Evolutionary conservation across 805 yeast species (phyloP).

Genomic region (Metschnikowia dekortorum): DNA sequence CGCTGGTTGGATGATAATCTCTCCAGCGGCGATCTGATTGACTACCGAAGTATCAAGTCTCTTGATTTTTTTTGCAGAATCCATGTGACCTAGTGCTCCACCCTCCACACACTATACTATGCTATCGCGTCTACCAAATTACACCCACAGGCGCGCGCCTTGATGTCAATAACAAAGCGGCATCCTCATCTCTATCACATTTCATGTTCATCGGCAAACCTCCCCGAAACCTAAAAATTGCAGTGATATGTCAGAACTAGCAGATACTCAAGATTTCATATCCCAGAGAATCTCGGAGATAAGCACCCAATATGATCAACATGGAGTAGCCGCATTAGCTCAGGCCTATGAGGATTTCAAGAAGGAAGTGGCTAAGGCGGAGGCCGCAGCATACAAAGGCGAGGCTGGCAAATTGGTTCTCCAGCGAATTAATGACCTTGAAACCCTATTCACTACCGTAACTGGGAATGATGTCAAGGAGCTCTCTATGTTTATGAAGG

Average conservation of each 20-base stretch:
- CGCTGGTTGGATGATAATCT: conserved; percentile 88
- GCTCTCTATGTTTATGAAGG: conserved; percentile 41
- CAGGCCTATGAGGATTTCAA: conserved; percentile 27
- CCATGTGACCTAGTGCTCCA: background rate
- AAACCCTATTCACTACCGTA: conserved; percentile 42
- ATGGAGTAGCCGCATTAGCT: conserved; percentile 11
- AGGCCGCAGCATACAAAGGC: conserved; percentile 52
- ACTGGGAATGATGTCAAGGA: conserved; percentile 32
- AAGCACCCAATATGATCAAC: conserved; percentile 8
- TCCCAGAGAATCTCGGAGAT: conserved; percentile 11
- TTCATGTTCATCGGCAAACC: background rate
- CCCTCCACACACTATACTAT: background rate
- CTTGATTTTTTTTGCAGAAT: conserved; percentile 5
- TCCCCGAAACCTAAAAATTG: background rate
- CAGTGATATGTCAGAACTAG: background rate
- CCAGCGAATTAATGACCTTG: conserved; percentile 41
- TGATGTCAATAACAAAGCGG: background rate
- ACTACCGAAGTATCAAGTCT: conserved; percentile 67
- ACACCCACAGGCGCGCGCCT: background rate
- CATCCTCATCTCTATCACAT: background rate
- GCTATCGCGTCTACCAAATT: background rate
- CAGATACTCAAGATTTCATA: conserved; percentile 5
- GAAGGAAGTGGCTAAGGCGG: conserved; percentile 27
- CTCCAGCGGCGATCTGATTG: conserved; percentile 95
- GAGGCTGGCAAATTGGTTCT: conserved; percentile 51